phyloP scores from a whole-genome alignment of 306 rosid genomes.

The Vigna reflexopilosa region DNA sequence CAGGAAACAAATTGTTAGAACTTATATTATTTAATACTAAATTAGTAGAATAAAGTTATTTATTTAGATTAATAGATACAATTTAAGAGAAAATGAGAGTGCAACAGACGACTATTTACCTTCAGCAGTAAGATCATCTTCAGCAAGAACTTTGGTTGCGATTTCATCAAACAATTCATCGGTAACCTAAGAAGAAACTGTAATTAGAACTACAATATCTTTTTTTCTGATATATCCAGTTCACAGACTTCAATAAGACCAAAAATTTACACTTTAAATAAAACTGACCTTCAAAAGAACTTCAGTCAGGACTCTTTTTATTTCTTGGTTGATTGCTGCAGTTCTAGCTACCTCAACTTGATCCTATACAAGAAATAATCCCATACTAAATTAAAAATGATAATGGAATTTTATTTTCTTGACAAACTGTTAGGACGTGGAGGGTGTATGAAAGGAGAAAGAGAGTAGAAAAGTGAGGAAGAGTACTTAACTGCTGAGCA shows the following conservation, averaged over 20 bases:
- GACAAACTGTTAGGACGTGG: background rate
- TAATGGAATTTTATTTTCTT: background rate
- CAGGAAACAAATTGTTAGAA: slow-evolving; percentile 37
- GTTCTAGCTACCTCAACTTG: slow-evolving; percentile 74
- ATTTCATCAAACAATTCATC: slow-evolving; percentile 96
- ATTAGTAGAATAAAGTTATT: slow-evolving; percentile 12
- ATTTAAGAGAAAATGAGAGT: slow-evolving; percentile 22
- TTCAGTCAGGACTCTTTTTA: slow-evolving; percentile 89
- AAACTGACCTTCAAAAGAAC: slow-evolving; percentile 81
- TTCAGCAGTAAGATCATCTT: slow-evolving; percentile 73
- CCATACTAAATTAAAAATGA: slow-evolving; percentile 31
- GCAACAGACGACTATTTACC: slow-evolving; percentile 54
- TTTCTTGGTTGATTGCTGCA: slow-evolving; percentile 91
- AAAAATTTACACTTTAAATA: slow-evolving; percentile 36
- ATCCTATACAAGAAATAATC: slow-evolving; percentile 57
- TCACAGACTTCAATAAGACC: slow-evolving; percentile 15
- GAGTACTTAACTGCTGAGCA: too few species aligned
- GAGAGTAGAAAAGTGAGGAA: too few species aligned
- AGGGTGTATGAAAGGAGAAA: too few species aligned
- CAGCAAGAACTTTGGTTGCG: slow-evolving; percentile 84
- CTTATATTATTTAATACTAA: background rate
- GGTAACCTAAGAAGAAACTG: slow-evolving; percentile 72
- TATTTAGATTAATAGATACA: background rate
- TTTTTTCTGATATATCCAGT: slow-evolving; percentile 30
- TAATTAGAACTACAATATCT: slow-evolving; percentile 41